Base-by-base conservation (phyloP, 2,329 filamentous ascomycete species). In the Alternaria conjuncta region DNA sequence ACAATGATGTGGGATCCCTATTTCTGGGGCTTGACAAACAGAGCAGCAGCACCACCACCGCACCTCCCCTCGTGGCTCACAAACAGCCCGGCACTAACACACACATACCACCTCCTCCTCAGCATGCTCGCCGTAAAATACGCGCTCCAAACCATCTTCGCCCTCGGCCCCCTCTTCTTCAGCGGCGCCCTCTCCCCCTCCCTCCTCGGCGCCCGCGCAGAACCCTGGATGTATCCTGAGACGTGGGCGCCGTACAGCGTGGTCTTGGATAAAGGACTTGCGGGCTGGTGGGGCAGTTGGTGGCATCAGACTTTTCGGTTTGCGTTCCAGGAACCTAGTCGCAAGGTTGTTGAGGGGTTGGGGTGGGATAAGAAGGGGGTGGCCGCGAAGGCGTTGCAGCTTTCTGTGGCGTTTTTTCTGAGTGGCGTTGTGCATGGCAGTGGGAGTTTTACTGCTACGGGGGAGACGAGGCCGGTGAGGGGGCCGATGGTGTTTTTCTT, bases 261-360 rank as follows among this genome's bases (percentile, higher is more conserved):
- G 25, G 83, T 94, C 2, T 79, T 90, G 11, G 87, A 93, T 65
- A 84, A 88, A 62, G 94, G 95, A 0, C 83, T 97, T 2, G 85
- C 87, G 1, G 94, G 94, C 1, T 91, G 90, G 80, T 98, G 95
- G 95, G 90, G 92, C 47, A 85, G 84, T 21, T 95, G 89, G 86
- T 97, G 95, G 95, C 95, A 98, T 78, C 94, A 97, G 80, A 90
- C 90, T 3, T 96, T 97, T 81, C 90, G 94, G 1, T 86, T 89
- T 59, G 88, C 87, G 3, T 94, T 95, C 74, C 81, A 87, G 43
- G 86, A 88, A 5, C 90, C 90, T 0, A 82, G 85, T 0, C 79
- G 78, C 2, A 87, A 82, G 71, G 71, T 90, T 0, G 69, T 81
- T 23, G 64, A 72, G 13, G 5, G 57, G 0, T 25, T 80, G 3